These are phyloP conservation scores for Kwoniella europaea DNA, from an alignment of 768 basidiomycete genomes.

Conservation along the genomic window DNA sequence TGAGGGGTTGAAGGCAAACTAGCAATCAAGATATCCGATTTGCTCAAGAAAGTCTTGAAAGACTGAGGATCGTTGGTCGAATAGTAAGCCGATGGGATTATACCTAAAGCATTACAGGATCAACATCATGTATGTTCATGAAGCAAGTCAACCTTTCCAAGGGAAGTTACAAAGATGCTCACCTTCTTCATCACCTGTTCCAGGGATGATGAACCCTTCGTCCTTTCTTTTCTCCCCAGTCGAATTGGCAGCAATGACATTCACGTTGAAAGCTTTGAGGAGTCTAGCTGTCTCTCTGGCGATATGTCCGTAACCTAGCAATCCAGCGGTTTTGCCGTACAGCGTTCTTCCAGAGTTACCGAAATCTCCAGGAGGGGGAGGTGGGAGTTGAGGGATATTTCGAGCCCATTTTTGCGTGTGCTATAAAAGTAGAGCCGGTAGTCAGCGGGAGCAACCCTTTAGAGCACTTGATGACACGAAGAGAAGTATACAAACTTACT, in stretches of 20 bases:
- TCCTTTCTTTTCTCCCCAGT: conserved; percentile 47
- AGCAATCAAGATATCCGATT: conserved; percentile 55
- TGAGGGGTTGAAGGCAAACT: conserved; percentile 53
- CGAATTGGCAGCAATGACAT: conserved; percentile 57
- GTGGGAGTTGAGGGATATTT: conserved; percentile 25
- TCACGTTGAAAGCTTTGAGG: conserved; percentile 49
- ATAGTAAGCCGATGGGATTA: conserved; percentile 52
- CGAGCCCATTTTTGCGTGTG: conserved; percentile 19
- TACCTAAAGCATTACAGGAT: conserved; percentile 30
- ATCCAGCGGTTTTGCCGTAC: conserved; percentile 55
- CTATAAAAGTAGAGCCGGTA: background rate
- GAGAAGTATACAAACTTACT: background rate
- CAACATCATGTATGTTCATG: background rate
- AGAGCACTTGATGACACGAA: too few relatives aligned
- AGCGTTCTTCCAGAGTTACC: conserved; percentile 24
- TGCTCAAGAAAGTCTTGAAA: conserved; percentile 52
- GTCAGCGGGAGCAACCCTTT: background rate
- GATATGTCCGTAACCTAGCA: conserved; percentile 58
- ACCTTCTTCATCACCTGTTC: conserved; percentile 57
- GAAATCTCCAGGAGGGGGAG: conserved; percentile 19
- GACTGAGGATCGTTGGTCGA: conserved; percentile 46
- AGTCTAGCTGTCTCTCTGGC: conserved; percentile 56
- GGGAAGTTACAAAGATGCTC: background rate
- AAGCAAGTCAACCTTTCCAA: background rate
- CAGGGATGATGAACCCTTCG: conserved; percentile 55